Conservation (phyloP, 1,284 basidiomycete genomes). For the Leccinum pachyderme region DNA sequence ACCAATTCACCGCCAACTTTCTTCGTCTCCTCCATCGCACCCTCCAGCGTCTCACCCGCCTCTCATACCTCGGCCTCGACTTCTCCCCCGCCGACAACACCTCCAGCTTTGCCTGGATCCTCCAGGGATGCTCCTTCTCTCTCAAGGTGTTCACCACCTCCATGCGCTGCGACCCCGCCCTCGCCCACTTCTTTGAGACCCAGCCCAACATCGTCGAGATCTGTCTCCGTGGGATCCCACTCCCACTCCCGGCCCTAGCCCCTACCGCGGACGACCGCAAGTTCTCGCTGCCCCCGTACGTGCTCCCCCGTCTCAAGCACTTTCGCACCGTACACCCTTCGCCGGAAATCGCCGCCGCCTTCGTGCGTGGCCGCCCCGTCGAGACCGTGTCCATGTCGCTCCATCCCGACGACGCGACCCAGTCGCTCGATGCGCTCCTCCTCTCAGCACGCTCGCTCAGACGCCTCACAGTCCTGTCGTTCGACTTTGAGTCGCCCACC, state of each 20-base stretch:
- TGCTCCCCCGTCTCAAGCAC: conserved; percentile 47
- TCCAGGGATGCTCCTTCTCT: conserved; percentile 42
- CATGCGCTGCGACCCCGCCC: conserved; percentile 44
- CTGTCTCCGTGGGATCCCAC: conserved; percentile 48
- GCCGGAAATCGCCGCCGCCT: conserved; percentile 42
- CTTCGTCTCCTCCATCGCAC: conserved; percentile 47
- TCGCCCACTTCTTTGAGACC: conserved; percentile 51
- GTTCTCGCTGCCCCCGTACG: conserved; percentile 37
- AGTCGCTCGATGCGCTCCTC: conserved; percentile 45
- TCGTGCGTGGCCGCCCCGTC: conserved; percentile 50
- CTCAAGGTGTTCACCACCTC: conserved; percentile 51
- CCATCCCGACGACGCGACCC: conserved; percentile 37
- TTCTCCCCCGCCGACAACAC: conserved; percentile 39
- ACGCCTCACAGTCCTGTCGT: conserved; percentile 56
- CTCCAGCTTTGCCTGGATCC: conserved; percentile 42
- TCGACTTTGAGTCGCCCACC: conserved; percentile 44
- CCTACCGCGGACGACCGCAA: conserved; percentile 20
- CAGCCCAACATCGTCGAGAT: conserved; percentile 51
- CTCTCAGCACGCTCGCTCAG: conserved; percentile 40
- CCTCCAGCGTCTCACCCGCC: conserved; percentile 38
- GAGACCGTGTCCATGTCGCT: conserved; percentile 53
- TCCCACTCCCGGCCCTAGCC: too few species aligned
- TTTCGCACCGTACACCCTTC: conserved; percentile 57
- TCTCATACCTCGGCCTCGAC: conserved; percentile 49
- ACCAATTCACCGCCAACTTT: conserved; percentile 41